Percentiles rank a stretch among this genome's conserved stretches.
Evolutionary conservation across 305 asterid species (phyloP).

Genomic region (Striga hermonthica): DNA sequence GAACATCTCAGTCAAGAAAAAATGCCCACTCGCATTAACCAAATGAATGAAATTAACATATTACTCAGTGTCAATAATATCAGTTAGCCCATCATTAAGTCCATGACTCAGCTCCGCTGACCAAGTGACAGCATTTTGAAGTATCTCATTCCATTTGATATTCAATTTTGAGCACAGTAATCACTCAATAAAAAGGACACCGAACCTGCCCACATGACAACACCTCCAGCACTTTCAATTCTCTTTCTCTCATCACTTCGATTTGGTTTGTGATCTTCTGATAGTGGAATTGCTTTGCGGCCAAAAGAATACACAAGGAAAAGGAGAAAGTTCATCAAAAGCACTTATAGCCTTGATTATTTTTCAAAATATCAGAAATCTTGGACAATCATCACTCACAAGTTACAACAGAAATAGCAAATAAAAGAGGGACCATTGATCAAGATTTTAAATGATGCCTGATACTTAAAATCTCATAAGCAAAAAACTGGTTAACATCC

Average conservation of each 20-base stretch:
- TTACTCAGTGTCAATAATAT: background rate
- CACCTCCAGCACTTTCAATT: slow-evolving; percentile 97
- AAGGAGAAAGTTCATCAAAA: slow-evolving; percentile 13
- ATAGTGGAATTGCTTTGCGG: slow-evolving; percentile 82
- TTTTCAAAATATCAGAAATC: slow-evolving; percentile 19
- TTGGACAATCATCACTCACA: background rate
- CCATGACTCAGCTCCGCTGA: background rate
- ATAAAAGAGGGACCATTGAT: background rate
- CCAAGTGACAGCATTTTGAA: slow-evolving; percentile 8
- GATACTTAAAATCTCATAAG: background rate
- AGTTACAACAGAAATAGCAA: background rate
- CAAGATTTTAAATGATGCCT: background rate
- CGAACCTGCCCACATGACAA: slow-evolving; percentile 99
- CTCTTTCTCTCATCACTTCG: slow-evolving; percentile 95
- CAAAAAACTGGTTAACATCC: slow-evolving; percentile 10
- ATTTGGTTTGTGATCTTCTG: slow-evolving; percentile 98
- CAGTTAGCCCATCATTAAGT: slow-evolving; percentile 18
- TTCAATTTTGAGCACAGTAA: background rate
- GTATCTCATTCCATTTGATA: slow-evolving; percentile 14
- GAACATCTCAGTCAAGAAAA: slow-evolving; percentile 15
- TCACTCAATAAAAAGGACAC: slow-evolving; percentile 15
- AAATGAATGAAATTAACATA: slow-evolving; percentile 8
- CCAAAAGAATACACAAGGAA: slow-evolving; percentile 5
- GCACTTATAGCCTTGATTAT: slow-evolving; percentile 4
- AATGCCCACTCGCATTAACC: slow-evolving; percentile 7